Evolutionary conservation across 345 rosid species (phyloP), one percentile per base, ranked within the genome.

Genomic region (Acer yangbiense): DNA sequence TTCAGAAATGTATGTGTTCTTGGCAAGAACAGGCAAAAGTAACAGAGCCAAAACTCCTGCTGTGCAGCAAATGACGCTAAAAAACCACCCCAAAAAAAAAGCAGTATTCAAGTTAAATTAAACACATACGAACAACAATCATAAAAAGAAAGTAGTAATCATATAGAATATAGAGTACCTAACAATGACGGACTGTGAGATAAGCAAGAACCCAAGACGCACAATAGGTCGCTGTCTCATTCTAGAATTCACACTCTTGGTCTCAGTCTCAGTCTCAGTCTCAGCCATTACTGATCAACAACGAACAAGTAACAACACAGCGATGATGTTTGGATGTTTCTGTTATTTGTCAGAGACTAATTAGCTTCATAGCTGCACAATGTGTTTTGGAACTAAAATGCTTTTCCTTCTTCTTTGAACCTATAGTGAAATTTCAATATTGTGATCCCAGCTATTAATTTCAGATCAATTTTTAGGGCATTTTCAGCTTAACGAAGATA

Each of bases 1-100:
- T 88, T 96, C 99, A 27, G 99, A 96, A 73, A 92, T 88, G 88
- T 94, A 90, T 76, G 99, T 92, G 89, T 87, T 96, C 91, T 94
- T 94, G 66, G 97, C 97, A 41, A 96, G 90, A 41, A 91, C 86
- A 43, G 99, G 98, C 11, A 96, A 84, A 35, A 91, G 81, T 43
- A 96, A 78, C 77, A 96, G 89, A 70, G 92, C 94, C 65, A 89
- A 11, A 84, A 94, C 83, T 21, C 98, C 98, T 79, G 97, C 87
- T 12, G 78, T 80, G 85, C 88, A 96, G 81, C 95, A 94, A 57
- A 88, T 71, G 78, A 94, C 90, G 78, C 99, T 92, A 89, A 69
- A 39, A 76, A 73, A 48, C 2, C 77, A 25, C 52, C 52, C 60
- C 58, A 65, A 62, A 72, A 48, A 68, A 57, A 65, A 64, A 29